A percentile compares a stretch with the other conserved stretches of the same genome.
Conservation (phyloP, 2,329 filamentous ascomycete species). For the Acephala macrosclerotiorum region DNA sequence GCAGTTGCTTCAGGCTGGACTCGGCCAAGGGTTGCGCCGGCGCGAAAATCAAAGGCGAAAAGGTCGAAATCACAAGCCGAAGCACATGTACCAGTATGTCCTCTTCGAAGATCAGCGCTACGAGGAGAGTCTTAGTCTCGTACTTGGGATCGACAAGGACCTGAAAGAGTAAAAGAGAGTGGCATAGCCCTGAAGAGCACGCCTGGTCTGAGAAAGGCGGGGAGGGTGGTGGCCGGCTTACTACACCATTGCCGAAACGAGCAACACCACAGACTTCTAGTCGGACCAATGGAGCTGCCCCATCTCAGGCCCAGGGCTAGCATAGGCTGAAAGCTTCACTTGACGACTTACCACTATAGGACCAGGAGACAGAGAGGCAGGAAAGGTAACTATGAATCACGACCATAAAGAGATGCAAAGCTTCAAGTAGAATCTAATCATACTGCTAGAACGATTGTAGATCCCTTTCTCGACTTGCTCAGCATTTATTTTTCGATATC, state of each 20-base stretch:
- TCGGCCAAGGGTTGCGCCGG: conserved; percentile 37
- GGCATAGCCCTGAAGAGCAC: conserved; percentile 86
- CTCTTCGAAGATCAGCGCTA: conserved; percentile 67
- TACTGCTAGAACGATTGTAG: conserved; percentile 59
- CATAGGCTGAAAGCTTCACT: conserved; percentile 73
- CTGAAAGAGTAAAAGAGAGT: conserved; percentile 77
- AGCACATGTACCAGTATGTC: conserved; percentile 78
- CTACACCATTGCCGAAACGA: conserved; percentile 54
- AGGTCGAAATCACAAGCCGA: conserved; percentile 45
- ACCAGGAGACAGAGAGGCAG: conserved; percentile 55
- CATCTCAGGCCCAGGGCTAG: conserved; percentile 31
- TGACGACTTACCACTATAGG: conserved; percentile 81
- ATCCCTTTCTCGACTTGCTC: too few species aligned
- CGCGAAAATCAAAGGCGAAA: conserved; percentile 34
- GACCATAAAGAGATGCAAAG: conserved; percentile 65
- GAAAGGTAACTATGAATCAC: conserved; percentile 60
- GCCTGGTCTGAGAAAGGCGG: too few species aligned
- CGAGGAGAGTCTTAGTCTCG: too few species aligned
- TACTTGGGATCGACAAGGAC: conserved; percentile 77
- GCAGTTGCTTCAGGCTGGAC: conserved; percentile 38
- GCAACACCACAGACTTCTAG: conserved; percentile 44
- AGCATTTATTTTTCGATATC: too few species aligned
- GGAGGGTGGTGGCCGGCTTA: too few species aligned
- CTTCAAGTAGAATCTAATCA: conserved; percentile 63
- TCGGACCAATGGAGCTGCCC: conserved; percentile 24